Percentiles rank a stretch among this genome's conserved stretches.
phyloP scores from a whole-genome alignment of 495 filamentous ascomycete species.

The Podospora bellae-mahoneyi region DNA sequence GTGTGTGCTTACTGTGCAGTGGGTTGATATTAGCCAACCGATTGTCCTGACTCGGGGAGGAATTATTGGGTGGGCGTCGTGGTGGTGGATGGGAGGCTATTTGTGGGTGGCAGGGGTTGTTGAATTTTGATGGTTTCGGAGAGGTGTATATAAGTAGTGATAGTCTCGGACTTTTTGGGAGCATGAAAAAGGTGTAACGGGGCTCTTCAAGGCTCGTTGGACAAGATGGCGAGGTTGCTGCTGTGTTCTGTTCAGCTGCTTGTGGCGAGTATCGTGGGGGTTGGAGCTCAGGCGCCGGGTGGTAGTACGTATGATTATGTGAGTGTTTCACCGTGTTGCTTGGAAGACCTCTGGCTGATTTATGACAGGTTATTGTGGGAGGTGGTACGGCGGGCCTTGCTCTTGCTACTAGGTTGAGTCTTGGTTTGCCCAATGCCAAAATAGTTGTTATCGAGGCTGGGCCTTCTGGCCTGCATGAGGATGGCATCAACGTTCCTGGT shows the following conservation, averaged over 20 bases:
- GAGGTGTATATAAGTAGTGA: too few relatives aligned
- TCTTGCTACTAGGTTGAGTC: conserved; percentile 58
- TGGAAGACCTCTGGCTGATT: neutral
- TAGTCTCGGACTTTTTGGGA: too few relatives aligned
- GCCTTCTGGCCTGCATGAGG: conserved; percentile 40
- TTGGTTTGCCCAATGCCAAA: conserved; percentile 46
- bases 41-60: too few relatives aligned
- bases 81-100: too few relatives aligned
- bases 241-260: neutral
- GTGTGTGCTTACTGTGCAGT: too few relatives aligned
- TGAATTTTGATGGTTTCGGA: too few relatives aligned
- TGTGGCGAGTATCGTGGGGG: neutral
- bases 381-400: conserved; percentile 59
- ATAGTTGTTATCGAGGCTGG: conserved; percentile 59
- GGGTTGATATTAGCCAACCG: too few relatives aligned
- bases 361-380: conserved; percentile 56
- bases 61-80: too few relatives aligned
- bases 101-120: too few relatives aligned
- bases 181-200: too few relatives aligned
- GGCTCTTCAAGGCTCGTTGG: too few relatives aligned
- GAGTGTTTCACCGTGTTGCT: neutral
- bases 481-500: conserved; percentile 44
- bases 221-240: neutral
- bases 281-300: neutral
- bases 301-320: neutral